A percentile compares a stretch with the other conserved stretches of the same genome.
These are phyloP conservation scores for Diaporthe sp. DNA, from an alignment of 2,329 filamentous ascomycete genomes.

Conservation along the genomic window DNA sequence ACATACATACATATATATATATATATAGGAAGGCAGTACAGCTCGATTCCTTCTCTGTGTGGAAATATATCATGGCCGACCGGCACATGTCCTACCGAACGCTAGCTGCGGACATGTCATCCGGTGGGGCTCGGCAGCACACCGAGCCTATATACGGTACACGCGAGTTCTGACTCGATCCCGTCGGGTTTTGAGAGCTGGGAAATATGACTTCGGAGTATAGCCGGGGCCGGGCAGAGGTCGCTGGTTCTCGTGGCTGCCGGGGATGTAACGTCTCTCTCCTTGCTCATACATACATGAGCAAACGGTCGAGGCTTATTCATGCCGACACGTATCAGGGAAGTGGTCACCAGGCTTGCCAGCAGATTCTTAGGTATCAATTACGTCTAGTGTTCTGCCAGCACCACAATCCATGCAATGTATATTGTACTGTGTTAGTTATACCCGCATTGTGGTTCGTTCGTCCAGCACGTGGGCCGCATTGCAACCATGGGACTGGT, in stretches of 20 bases:
- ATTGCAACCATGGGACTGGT: neutral
- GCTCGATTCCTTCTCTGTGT: too few species aligned
- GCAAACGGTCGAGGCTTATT: neutral
- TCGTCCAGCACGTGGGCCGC: conserved; percentile 18
- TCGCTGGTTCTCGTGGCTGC: neutral
- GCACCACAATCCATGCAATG: too few species aligned
- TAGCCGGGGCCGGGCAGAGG: neutral
- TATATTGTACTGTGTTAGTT: neutral
- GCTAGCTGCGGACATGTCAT: neutral
- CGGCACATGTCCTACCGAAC: neutral
- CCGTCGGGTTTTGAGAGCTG: neutral
- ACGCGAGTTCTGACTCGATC: conserved; percentile 21
- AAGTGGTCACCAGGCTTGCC: neutral
- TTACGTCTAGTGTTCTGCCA: neutral
- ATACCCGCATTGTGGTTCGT: neutral
- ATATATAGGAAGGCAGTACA: too few species aligned
- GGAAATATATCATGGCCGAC: neutral
- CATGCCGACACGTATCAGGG: neutral
- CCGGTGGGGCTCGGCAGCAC: conserved; percentile 8
- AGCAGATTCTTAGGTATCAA: neutral
- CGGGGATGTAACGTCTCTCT: neutral
- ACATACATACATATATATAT: fast-evolving
- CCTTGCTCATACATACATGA: neutral
- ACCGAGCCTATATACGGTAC: neutral
- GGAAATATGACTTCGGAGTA: conserved; percentile 7